Evolutionary conservation across 2,329 filamentous ascomycete genomes (phyloP).

Genomic region (Thielaviopsis punctulata): DNA sequence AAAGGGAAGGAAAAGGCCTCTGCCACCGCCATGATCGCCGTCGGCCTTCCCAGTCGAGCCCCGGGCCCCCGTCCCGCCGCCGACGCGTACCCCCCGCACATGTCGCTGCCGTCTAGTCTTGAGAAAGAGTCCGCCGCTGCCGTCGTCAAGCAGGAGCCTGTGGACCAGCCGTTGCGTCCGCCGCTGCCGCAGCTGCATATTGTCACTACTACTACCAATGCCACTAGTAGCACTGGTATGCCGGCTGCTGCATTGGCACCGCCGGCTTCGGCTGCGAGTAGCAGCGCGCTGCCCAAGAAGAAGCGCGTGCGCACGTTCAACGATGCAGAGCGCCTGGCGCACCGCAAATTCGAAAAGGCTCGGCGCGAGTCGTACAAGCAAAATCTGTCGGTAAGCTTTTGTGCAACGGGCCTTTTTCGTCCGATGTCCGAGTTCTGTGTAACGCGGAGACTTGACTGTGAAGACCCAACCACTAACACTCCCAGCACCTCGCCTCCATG

Average conservation of each 20-base stretch:
- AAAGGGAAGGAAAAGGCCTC: not conserved
- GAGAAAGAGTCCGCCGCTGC: not conserved
- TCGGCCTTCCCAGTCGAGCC: not conserved
- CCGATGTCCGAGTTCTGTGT: not conserved
- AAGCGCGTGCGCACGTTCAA: conserved; percentile 24
- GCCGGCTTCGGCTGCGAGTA: too few relatives aligned
- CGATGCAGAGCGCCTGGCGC: conserved; percentile 23
- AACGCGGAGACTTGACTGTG: too few relatives aligned
- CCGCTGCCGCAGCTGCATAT: not conserved
- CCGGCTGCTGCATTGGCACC: too few relatives aligned
- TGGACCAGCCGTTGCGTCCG: not conserved
- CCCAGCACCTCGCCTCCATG: conserved; percentile 21
- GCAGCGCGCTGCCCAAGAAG: conserved; percentile 13
- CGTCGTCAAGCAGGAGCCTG: not conserved
- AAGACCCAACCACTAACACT: too few relatives aligned
- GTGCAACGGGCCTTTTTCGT: not conserved
- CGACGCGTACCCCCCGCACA: not conserved
- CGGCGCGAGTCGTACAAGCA: conserved; percentile 23
- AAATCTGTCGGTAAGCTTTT: not conserved
- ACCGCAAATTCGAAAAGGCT: conserved; percentile 24
- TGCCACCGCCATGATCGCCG: not conserved
- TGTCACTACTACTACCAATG: not conserved
- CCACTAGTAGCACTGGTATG: not conserved
- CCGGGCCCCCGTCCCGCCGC: too few relatives aligned
- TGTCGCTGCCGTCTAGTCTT: too few relatives aligned